A percentile compares a stretch with the other conserved stretches of the same genome.
phyloP scores from a whole-genome alignment of 2,329 filamentous ascomycete genomes.

The Cladosporium sp. region DNA sequence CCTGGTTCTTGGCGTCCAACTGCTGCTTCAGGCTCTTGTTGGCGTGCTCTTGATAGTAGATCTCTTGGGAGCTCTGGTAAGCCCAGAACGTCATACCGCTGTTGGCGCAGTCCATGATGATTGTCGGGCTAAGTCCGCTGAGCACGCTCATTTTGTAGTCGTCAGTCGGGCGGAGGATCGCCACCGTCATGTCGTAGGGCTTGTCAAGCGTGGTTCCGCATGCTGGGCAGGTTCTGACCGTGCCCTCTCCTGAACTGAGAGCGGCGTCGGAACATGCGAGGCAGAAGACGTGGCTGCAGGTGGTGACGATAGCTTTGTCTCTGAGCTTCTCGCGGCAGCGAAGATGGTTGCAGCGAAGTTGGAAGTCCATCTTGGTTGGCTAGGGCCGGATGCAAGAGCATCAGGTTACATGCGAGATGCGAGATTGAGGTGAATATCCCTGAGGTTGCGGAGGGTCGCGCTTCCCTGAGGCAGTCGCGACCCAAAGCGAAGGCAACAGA shows the following conservation, averaged over 20 bases:
- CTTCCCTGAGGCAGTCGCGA: no score
- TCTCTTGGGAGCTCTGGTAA: constrained; percentile 80
- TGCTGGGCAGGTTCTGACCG: constrained; percentile 65
- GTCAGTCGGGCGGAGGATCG: constrained; percentile 72
- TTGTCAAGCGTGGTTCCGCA: constrained; percentile 66
- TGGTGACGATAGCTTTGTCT: constrained; percentile 76
- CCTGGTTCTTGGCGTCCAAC: constrained; percentile 60
- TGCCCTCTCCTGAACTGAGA: constrained; percentile 51
- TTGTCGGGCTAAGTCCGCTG: constrained; percentile 73
- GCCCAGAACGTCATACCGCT: constrained; percentile 79
- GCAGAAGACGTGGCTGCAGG: constrained; percentile 91
- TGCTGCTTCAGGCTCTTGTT: constrained; percentile 57
- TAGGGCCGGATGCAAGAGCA: no score
- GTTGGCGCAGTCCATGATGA: constrained; percentile 83
- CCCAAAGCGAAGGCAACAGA: background rate
- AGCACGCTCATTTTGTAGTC: constrained; percentile 87
- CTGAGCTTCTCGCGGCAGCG: constrained; percentile 68
- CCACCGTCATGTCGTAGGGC: constrained; percentile 69
- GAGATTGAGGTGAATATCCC: no score
- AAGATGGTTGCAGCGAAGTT: constrained; percentile 73
- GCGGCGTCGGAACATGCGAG: constrained; percentile 65
- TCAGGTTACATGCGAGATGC: no score
- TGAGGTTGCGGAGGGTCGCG: background rate
- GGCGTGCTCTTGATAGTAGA: constrained; percentile 57
- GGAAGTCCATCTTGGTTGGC: constrained; percentile 60